A percentile compares a stretch with the other conserved stretches of the same genome.
phyloP scores from a whole-genome alignment of 2,329 filamentous ascomycete species.

The Rhynchosporium secalis region DNA sequence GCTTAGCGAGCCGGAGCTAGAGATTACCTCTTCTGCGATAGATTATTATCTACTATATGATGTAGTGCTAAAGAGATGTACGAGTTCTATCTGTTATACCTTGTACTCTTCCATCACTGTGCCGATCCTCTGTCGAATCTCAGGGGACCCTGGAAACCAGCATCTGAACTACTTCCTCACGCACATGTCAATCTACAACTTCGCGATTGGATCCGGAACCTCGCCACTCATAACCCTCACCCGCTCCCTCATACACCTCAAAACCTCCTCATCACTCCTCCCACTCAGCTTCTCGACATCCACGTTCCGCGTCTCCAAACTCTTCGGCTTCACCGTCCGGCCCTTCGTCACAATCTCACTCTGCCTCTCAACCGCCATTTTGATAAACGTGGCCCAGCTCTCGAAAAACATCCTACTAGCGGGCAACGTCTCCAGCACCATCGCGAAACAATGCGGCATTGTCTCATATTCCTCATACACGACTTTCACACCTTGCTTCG shows the following conservation, averaged over 20 bases:
- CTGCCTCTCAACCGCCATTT: constrained; percentile 38
- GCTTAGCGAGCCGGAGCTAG: no score
- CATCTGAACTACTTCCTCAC: no score
- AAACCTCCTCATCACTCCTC: constrained; percentile 43
- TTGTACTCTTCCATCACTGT: no score
- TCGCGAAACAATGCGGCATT: constrained; percentile 76
- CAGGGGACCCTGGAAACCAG: no score
- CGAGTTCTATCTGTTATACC: no score
- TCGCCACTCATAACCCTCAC: constrained; percentile 33
- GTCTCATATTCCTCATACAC: constrained; percentile 73
- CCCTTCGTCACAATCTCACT: constrained; percentile 42
- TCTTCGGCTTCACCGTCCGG: constrained; percentile 51
- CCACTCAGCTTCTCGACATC: constrained; percentile 39
- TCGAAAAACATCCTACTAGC: constrained; percentile 54
- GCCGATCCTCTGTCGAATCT: no score
- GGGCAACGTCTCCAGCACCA: constrained; percentile 52
- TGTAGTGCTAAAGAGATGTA: no score
- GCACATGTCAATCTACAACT: constrained; percentile 36
- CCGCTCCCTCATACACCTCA: constrained; percentile 42
- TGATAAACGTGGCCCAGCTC: constrained; percentile 58
- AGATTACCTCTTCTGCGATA: no score
- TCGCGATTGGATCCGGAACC: constrained; percentile 35
- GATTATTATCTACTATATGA: no score
- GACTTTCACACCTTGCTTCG: constrained; percentile 58
- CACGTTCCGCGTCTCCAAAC: constrained; percentile 50